These are phyloP conservation scores for Trichoderma sp. DNA, from an alignment of 2,329 filamentous ascomycete genomes.

Conservation along the genomic window DNA sequence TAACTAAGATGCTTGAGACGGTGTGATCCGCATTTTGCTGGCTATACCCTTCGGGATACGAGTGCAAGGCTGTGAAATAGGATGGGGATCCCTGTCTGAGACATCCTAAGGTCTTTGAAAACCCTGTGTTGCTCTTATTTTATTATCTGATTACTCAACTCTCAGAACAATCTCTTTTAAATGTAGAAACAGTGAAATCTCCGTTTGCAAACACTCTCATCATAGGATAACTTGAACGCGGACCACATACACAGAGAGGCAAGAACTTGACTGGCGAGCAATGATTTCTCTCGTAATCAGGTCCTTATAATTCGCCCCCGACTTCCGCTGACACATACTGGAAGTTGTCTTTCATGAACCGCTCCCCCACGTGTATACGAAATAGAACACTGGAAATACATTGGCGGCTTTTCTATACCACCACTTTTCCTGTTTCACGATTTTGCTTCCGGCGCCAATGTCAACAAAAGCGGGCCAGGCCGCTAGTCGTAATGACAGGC, in stretches of 20 bases:
- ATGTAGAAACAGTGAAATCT: neutral
- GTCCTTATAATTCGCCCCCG: neutral
- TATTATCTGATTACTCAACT: neutral
- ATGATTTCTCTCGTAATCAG: neutral
- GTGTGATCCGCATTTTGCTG: neutral
- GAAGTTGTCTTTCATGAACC: neutral
- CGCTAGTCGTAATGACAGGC: neutral
- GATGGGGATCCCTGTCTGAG: neutral
- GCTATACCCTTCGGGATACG: neutral
- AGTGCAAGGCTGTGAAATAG: neutral
- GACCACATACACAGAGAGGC: neutral
- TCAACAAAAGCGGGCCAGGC: neutral
- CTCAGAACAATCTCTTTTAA: neutral
- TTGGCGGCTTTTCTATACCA: neutral
- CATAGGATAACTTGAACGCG: neutral
- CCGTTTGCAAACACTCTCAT: neutral
- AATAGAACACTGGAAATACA: neutral
- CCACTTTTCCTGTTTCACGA: neutral
- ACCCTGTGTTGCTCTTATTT: neutral
- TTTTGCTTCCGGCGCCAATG: neutral
- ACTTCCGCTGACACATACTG: neutral
- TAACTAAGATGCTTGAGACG: neutral
- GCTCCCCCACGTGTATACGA: neutral
- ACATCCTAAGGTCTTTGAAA: neutral
- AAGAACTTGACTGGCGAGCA: neutral